A percentile compares a stretch with the other conserved stretches of the same genome.
These are phyloP conservation scores for Talaromyces liani DNA, from an alignment of 495 filamentous ascomycete genomes.

Conservation along the genomic window DNA sequence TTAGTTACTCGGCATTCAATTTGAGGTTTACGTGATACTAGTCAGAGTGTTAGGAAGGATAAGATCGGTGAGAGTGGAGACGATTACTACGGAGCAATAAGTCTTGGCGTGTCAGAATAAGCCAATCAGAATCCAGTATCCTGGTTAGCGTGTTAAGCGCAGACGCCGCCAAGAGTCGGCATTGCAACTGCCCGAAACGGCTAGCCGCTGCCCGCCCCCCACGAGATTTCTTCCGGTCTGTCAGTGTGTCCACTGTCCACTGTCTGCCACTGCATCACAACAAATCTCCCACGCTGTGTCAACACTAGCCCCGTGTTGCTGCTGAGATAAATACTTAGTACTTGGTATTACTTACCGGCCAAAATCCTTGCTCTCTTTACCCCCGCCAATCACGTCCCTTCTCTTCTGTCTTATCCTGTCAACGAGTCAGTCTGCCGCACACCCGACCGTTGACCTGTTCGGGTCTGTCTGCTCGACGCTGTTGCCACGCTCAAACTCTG, in stretches of 20 bases:
- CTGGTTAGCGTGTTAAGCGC: not conserved
- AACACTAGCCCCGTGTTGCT: not conserved
- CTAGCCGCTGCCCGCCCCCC: not conserved
- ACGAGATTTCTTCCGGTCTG: not conserved
- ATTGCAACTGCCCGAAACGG: not conserved
- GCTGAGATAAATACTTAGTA: not conserved
- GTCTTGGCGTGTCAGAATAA: not conserved
- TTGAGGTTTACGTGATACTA: not conserved
- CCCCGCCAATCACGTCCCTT: not conserved
- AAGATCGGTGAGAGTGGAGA: not conserved
- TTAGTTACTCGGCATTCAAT: too few species aligned
- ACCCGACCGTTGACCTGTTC: not conserved
- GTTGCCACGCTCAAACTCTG: not conserved
- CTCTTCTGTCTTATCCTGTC: not conserved
- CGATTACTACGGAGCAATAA: not conserved
- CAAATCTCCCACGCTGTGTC: not conserved
- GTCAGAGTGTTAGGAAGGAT: not conserved
- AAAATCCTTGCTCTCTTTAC: not conserved
- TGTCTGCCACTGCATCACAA: not conserved
- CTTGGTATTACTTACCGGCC: not conserved
- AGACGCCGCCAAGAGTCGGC: not conserved
- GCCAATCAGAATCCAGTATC: not conserved
- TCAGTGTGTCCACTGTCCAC: too few species aligned
- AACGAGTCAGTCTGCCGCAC: not conserved
- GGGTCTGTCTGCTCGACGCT: not conserved